Evolutionary conservation across 805 yeast genomes (phyloP).

Genomic region (Wickerhamiella azyma): DNA sequence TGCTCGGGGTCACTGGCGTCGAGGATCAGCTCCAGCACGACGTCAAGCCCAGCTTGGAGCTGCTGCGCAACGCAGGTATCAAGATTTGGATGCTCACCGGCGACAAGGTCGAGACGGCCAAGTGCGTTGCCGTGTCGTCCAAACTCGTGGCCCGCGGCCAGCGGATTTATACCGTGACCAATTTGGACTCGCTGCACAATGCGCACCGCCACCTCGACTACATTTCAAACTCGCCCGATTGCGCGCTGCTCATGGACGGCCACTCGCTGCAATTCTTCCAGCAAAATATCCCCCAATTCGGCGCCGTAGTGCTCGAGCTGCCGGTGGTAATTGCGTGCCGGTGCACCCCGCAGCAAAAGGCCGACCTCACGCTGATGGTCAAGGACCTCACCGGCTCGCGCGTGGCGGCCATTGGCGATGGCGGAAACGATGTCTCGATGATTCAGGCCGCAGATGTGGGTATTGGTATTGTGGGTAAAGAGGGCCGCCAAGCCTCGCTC

Average conservation of each 20-base stretch:
- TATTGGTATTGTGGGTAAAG: conserved; percentile 97
- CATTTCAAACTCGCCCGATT: conserved; percentile 45
- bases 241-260: conserved; percentile 84
- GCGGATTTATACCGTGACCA: conserved; percentile 74
- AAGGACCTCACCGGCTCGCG: conserved; percentile 70
- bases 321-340: conserved; percentile 98
- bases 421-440: conserved; percentile 98
- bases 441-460: conserved; percentile 98
- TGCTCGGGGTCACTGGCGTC: conserved; percentile 90
- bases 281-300: conserved; percentile 50
- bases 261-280: conserved; percentile 67
- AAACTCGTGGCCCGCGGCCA: conserved; percentile 88
- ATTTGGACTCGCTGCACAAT: conserved; percentile 40
- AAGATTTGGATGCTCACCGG: conserved; percentile 99
- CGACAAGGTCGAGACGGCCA: conserved; percentile 96
- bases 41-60: conserved; percentile 83
- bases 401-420: conserved; percentile 97
- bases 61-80: conserved; percentile 88
- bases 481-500: conserved; percentile 91
- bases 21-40: conserved; percentile 88
- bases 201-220: conserved; percentile 70
- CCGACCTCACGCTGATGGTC: conserved; percentile 78
- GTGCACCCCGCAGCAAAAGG: conserved; percentile 97
- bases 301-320: conserved; percentile 56
- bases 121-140: conserved; percentile 94